Evolutionary conservation across 345 rosid species (phyloP).

Genomic region (Moricandia moricandioides): DNA sequence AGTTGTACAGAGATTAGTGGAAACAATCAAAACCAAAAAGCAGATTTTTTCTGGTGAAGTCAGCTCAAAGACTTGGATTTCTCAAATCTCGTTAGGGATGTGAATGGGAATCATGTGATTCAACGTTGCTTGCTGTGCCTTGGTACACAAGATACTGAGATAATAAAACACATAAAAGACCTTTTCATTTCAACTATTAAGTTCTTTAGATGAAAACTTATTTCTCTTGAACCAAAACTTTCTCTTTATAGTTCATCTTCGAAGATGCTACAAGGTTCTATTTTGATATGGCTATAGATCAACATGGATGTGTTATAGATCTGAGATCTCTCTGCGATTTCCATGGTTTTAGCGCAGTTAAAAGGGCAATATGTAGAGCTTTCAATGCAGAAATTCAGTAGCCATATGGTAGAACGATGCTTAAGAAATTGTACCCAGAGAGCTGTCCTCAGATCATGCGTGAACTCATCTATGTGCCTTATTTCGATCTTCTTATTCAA

Average conservation of each 20-base stretch:
- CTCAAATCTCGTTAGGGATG: constrained; percentile 51
- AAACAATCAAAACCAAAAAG: constrained; percentile 51
- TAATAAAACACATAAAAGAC: not conserved
- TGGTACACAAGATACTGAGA: constrained; percentile 52
- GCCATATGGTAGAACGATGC: constrained; percentile 52
- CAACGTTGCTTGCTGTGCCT: constrained; percentile 68
- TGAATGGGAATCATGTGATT: constrained; percentile 67
- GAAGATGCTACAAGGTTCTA: constrained; percentile 44
- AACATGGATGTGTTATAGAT: constrained; percentile 52
- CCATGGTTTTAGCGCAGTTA: constrained; percentile 39
- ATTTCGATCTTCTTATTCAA: constrained; percentile 46
- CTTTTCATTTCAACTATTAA: not conserved
- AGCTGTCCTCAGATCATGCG: constrained; percentile 36
- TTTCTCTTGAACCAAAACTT: not conserved
- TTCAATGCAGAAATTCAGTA: constrained; percentile 52
- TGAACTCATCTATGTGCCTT: constrained; percentile 41
- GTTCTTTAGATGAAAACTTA: not conserved
- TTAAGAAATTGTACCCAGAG: constrained; percentile 35
- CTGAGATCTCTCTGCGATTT: constrained; percentile 32
- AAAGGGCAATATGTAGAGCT: constrained; percentile 52
- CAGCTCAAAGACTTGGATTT: constrained; percentile 55
- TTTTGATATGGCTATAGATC: constrained; percentile 48
- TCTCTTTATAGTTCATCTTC: constrained; percentile 43
- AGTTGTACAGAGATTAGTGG: constrained; percentile 59
- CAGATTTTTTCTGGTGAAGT: constrained; percentile 44